These are phyloP conservation scores for Asterochloris sp. DNA, from an alignment of 139 green algal genomes.

Conservation along the genomic window DNA sequence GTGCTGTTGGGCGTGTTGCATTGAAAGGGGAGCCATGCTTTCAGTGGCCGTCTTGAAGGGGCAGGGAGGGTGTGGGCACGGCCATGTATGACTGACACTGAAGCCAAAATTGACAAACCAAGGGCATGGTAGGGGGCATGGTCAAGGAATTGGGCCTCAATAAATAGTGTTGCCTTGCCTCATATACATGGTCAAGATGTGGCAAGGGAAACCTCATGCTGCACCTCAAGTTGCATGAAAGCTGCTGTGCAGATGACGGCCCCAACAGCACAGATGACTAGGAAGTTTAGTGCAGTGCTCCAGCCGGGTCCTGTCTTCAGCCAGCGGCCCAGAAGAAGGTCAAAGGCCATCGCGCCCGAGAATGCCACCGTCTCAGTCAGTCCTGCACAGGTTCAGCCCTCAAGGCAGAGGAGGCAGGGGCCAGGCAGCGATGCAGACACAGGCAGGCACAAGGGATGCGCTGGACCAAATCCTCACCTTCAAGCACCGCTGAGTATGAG, in stretches of 20 bases:
- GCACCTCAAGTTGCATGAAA: slow-evolving; percentile 11
- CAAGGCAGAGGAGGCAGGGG: background rate
- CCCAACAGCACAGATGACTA: slow-evolving; percentile 2
- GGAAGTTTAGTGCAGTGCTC: background rate
- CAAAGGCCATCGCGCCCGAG: slow-evolving; percentile 7
- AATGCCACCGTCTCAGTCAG: slow-evolving; percentile 9
- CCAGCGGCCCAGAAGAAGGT: slow-evolving; percentile 2
- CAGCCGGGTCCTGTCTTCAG: background rate
- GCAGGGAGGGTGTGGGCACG: no score
- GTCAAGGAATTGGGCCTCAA: no score
- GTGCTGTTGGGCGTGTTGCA: no score
- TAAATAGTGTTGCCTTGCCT: no score
- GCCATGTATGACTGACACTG: no score
- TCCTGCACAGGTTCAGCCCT: background rate
- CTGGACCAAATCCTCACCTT: background rate
- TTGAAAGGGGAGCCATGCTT: no score
- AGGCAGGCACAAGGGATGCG: background rate
- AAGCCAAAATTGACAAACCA: no score
- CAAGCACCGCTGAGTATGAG: slow-evolving; percentile 20
- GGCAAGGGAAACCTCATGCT: background rate
- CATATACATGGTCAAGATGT: no score
- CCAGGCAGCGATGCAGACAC: background rate
- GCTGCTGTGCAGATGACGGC: slow-evolving; percentile 6
- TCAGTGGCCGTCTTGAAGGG: no score
- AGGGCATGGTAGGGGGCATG: no score